Percentiles rank a stretch among this genome's conserved stretches.
Evolutionary conservation across 805 yeast species (phyloP).

Genomic region (Metschnikowia baotianmanensis): DNA sequence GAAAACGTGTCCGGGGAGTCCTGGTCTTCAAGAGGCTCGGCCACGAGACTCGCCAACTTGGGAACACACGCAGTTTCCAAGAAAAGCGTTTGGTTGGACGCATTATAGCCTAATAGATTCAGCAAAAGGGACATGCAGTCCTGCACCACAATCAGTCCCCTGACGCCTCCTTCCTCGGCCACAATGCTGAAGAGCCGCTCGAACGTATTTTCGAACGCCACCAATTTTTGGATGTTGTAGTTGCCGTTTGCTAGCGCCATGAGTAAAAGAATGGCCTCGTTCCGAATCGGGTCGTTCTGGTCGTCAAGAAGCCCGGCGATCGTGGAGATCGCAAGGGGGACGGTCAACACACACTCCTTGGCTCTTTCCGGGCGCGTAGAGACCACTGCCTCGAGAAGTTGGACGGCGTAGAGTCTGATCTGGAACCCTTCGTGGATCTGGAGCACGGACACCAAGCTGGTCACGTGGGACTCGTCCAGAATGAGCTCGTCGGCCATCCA

Average conservation of each 20-base stretch:
- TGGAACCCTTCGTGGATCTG: conserved; percentile 64
- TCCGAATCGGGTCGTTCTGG: conserved; percentile 75
- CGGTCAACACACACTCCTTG: conserved; percentile 66
- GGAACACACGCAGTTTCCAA: conserved; percentile 80
- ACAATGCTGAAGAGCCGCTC: conserved; percentile 78
- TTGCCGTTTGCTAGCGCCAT: conserved; percentile 80
- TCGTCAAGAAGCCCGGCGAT: conserved; percentile 55
- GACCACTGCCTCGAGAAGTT: conserved; percentile 78
- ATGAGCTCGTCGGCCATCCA: conserved; percentile 96
- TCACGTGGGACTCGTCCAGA: conserved; percentile 41
- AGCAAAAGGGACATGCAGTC: conserved; percentile 79
- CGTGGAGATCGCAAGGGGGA: conserved; percentile 78
- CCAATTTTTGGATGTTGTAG: conserved; percentile 83
- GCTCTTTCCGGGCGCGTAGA: conserved; percentile 72
- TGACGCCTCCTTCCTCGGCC: conserved; percentile 81
- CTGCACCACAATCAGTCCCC: conserved; percentile 87
- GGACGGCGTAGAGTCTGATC: conserved; percentile 75
- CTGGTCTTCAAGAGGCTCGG: conserved; percentile 49
- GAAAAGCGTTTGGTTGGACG: conserved; percentile 86
- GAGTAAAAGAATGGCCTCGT: conserved; percentile 80
- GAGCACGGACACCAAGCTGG: conserved; percentile 40
- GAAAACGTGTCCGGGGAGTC: conserved; percentile 22
- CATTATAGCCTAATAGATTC: conserved; percentile 73
- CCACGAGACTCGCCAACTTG: conserved; percentile 57
- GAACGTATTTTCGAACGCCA: conserved; percentile 92